Evolutionary conservation across 208 protist species (phyloP).

Genomic region (Acanthamoeba pearcei): DNA sequence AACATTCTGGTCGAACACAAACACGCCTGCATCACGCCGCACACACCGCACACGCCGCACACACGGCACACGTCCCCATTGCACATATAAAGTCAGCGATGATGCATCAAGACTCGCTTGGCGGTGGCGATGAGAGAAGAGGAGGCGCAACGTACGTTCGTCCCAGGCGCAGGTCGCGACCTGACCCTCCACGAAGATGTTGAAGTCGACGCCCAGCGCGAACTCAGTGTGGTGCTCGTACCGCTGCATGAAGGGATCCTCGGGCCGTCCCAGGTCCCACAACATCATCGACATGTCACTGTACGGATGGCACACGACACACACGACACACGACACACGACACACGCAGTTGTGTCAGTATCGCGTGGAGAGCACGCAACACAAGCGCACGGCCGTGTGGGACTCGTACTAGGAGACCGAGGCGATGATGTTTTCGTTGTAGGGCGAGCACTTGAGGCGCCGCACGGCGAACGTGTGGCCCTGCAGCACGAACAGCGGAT

Average conservation of each 20-base stretch:
- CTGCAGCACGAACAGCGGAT: constrained; percentile 76
- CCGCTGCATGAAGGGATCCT: constrained; percentile 81
- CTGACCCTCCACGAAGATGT: constrained; percentile 84
- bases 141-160: constrained; percentile 39
- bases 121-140: not conserved
- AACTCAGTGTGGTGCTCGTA: constrained; percentile 87
- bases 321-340: too few species aligned
- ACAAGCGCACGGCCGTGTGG: not conserved
- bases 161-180: constrained; percentile 86
- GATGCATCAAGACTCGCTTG: not conserved
- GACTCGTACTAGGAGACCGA: constrained; percentile 82
- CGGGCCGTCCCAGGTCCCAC: constrained; percentile 80
- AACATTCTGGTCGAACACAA: constrained; percentile 53
- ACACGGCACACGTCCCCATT: not conserved
- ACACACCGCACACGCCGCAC: not conserved
- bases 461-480: constrained; percentile 85
- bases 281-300: constrained; percentile 85
- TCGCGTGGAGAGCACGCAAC: not conserved
- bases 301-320: not conserved
- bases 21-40: not conserved
- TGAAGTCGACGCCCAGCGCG: constrained; percentile 86
- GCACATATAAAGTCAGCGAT: not conserved
- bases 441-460: constrained; percentile 86
- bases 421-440: constrained; percentile 83
- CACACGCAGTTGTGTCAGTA: not conserved